Percentiles rank a stretch among this genome's conserved stretches.
phyloP scores from a whole-genome alignment of 148 eudicot genomes.

The Spergularia marina region DNA sequence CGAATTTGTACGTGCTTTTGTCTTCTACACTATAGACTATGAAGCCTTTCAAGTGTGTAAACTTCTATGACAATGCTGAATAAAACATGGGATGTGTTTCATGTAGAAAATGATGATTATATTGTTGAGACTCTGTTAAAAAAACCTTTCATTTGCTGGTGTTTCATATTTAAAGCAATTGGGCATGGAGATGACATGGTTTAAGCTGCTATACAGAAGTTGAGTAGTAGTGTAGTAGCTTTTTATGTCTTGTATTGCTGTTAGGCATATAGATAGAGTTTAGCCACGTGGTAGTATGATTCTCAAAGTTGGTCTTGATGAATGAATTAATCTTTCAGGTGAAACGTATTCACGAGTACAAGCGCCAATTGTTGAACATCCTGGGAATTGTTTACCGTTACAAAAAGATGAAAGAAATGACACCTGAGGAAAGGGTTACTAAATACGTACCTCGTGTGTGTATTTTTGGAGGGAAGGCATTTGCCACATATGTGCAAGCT shows the following conservation, averaged over 20 bases:
- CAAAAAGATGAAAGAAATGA: conserved; percentile 96
- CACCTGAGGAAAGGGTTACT: conserved; percentile 52
- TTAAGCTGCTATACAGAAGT: not conserved
- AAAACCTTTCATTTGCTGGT: not conserved
- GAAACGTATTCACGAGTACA: conserved; percentile 95
- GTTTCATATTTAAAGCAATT: not conserved
- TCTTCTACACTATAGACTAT: not conserved
- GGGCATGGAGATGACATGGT: not conserved
- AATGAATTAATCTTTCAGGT: conserved; percentile 48
- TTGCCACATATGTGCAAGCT: conserved; percentile 92
- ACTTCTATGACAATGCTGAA: not conserved
- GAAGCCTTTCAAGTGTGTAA: not conserved
- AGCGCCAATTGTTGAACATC: conserved; percentile 84
- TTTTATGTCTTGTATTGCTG: not conserved
- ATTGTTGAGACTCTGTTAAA: not conserved
- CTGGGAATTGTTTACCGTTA: conserved; percentile 90
- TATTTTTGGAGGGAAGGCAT: conserved; percentile 97
- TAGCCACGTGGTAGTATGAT: not conserved
- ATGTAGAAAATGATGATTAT: not conserved
- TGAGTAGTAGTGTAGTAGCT: not conserved
- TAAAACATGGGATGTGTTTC: not conserved
- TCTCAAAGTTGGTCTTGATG: conserved; percentile 5
- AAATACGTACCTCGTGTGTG: conserved; percentile 85
- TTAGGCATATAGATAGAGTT: conserved; percentile 10
- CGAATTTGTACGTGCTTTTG: not conserved